These are phyloP conservation scores for Lavandula angustifolia DNA, from an alignment of 257 asterid genomes.

Conservation along the genomic window DNA sequence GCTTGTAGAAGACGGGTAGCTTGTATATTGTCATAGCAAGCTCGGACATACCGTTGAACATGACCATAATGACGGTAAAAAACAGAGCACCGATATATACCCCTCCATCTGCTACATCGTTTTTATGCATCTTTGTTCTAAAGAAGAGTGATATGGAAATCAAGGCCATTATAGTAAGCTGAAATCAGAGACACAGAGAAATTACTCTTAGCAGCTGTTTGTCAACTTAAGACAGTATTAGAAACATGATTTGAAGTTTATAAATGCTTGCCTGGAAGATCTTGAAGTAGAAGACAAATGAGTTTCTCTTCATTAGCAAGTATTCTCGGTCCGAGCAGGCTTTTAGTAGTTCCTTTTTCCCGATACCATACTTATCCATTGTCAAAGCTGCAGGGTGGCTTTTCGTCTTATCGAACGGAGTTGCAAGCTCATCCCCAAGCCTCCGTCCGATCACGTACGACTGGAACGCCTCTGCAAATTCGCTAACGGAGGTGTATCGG, in stretches of 20 bases:
- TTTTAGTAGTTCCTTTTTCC: conserved; percentile 53
- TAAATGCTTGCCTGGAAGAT: conserved; percentile 47
- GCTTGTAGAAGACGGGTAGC: conserved; percentile 73
- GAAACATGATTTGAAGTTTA: background rate
- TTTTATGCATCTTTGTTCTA: conserved; percentile 50
- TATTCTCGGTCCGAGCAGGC: conserved; percentile 60
- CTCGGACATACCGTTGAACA: conserved; percentile 70
- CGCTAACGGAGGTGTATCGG: conserved; percentile 44
- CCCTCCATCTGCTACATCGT: conserved; percentile 46
- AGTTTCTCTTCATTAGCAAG: conserved; percentile 67
- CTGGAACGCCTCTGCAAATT: conserved; percentile 60
- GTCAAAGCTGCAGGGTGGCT: conserved; percentile 72
- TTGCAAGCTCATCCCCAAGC: conserved; percentile 45
- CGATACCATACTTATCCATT: conserved; percentile 51
- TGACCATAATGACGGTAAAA: conserved; percentile 40
- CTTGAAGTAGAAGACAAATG: conserved; percentile 59
- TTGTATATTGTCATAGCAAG: conserved; percentile 57
- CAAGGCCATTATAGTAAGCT: conserved; percentile 44
- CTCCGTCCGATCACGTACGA: conserved; percentile 39
- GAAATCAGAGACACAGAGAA: conserved; percentile 29
- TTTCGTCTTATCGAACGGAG: conserved; percentile 55
- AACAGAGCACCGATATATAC: conserved; percentile 57
- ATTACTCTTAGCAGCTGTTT: background rate
- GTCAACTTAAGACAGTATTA: background rate
- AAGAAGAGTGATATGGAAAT: conserved; percentile 48